Evolutionary conservation across 352 stramenopile species (phyloP), one percentile per base, ranked within the genome.

Genomic region (Pythium sp.): DNA sequence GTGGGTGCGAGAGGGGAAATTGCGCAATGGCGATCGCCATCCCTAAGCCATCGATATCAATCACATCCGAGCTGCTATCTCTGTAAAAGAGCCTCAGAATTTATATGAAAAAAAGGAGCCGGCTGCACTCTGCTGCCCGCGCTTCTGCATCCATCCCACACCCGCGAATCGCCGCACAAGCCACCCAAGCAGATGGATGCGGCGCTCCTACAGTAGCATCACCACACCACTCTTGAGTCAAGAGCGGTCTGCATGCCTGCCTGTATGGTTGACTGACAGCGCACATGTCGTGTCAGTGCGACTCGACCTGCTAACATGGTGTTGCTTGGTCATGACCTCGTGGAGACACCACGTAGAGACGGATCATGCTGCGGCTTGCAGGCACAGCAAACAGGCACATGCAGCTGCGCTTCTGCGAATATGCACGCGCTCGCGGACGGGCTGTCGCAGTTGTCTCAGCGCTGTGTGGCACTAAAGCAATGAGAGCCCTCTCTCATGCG

Each of bases 101-200:
- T 32, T 32, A 32, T 26, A 34, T 6, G 22, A 28, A 18, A 2
- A 11, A 60, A 60, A 41, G 34, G 22, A 43, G 22, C 20, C 18
- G 28, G 41, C 41, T 49, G 41, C 41, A 49, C 55, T 28, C 18
- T 22, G 28, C 32, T 46, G 20, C 4, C 56, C 56, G 36, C 56
- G 56, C 56, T 20, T 61, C 56, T 61, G 28, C 56, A 61, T 61
- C 4, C 8, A 6, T 9, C 24, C 18, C 56, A 30, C 32, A 28
- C 32, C n/a, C n/a, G 22, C 30, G 24, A 38, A 41, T 28, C 53
- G 24, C 26, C 30, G 58, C 18, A 60, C 36, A n/a, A 15, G 32
- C 2, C 38, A 64, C 58, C 32, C 36, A 51, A 64, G 58, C 58
- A 63, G 58, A 26, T 63, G 58, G 58, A 18, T 8, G 5, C 38